Conservation (phyloP, 2,329 filamentous ascomycete species). For the Monilinia fructicola region DNA sequence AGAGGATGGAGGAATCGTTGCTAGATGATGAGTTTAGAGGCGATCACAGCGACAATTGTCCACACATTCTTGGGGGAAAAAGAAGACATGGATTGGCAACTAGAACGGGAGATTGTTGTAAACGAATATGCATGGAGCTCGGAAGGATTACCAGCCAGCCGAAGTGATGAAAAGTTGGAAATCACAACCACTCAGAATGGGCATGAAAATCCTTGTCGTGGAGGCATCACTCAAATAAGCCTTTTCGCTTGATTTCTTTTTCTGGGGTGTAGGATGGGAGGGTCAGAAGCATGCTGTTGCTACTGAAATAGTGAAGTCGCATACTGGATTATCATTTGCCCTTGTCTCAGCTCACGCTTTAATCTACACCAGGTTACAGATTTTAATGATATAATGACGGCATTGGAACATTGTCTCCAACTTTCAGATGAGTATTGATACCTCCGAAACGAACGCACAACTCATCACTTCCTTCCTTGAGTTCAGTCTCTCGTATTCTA, state of each 20-base stretch:
- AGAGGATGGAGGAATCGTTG: slow-evolving; percentile 10
- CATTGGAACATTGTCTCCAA: not conserved
- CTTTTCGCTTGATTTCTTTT: not conserved
- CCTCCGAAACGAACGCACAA: not conserved
- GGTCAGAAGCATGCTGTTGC: not conserved
- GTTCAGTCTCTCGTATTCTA: not conserved
- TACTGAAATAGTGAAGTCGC: not conserved
- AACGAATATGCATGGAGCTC: slow-evolving; percentile 7
- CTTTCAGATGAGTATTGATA: not conserved
- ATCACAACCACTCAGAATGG: not conserved
- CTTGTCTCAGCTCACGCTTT: not conserved
- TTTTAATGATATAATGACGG: not conserved
- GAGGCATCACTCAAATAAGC: not conserved
- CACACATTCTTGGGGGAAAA: not conserved
- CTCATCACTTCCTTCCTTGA: not conserved
- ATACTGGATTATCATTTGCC: not conserved
- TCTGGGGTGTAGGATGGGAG: not conserved
- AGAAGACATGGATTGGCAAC: slow-evolving; percentile 3
- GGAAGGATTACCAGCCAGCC: not conserved
- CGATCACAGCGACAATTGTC: not conserved
- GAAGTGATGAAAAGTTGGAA: not conserved
- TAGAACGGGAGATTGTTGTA: slow-evolving; percentile 1
- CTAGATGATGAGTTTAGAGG: not conserved
- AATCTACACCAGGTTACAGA: not conserved
- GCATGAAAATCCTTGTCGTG: not conserved